Conservation (phyloP, 106 monocot species). For the Dioscorea alata region DNA sequence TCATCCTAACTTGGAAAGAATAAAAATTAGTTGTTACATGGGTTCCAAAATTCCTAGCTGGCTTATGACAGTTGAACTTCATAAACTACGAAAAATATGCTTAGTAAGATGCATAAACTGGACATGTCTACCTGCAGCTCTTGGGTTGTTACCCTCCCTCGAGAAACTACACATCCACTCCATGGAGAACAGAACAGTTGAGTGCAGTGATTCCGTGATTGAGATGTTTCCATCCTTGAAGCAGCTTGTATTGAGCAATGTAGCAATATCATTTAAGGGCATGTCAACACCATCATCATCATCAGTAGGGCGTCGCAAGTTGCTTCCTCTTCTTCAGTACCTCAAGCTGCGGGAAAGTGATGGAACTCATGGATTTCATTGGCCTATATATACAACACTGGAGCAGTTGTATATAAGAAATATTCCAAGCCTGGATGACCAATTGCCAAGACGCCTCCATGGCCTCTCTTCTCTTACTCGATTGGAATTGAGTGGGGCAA, state of each 20-base stretch:
- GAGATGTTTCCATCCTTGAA: slow-evolving; percentile 6
- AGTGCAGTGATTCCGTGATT: neutral
- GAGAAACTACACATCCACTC: neutral
- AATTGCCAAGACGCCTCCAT: no score
- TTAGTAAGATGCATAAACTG: neutral
- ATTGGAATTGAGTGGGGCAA: no score
- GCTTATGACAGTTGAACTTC: neutral
- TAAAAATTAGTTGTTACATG: neutral
- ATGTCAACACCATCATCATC: no score
- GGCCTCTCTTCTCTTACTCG: no score
- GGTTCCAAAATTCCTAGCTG: neutral
- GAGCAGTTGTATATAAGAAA: no score
- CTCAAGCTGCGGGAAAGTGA: no score
- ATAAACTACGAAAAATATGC: neutral
- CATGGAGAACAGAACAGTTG: neutral
- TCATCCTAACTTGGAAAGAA: neutral
- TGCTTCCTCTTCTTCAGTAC: no score
- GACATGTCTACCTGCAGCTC: neutral
- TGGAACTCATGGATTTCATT: no score
- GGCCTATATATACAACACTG: no score
- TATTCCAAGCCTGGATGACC: no score
- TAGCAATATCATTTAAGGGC: neutral
- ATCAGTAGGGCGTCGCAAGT: no score
- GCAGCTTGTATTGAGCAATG: neutral
- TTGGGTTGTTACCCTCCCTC: neutral